Percentiles rank a stretch among this genome's conserved stretches.
Conservation (phyloP, 208 protist genomes). For the Crithidia thermophila region DNA sequence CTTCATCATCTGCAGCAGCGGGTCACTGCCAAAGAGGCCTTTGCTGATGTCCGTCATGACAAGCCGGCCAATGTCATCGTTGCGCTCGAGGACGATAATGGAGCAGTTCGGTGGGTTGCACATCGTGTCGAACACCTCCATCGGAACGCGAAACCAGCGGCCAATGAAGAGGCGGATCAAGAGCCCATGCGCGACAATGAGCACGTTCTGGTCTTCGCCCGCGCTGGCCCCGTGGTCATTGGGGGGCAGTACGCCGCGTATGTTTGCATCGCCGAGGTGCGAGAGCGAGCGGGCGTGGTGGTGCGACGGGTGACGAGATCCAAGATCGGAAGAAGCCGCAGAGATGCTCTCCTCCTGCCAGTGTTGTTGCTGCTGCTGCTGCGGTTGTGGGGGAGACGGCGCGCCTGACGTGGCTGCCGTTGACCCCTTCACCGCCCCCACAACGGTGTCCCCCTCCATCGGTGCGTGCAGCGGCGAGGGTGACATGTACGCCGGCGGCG, state of each 20-base stretch:
- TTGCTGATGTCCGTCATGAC: constrained; percentile 88
- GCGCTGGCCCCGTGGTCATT: constrained; percentile 25
- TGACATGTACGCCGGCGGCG: no score
- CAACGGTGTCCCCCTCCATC: no score
- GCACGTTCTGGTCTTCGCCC: constrained; percentile 76
- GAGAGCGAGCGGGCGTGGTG: constrained; percentile 11
- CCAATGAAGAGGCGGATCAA: constrained; percentile 87
- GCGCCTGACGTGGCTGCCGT: background rate
- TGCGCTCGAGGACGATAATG: constrained; percentile 81
- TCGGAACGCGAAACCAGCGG: constrained; percentile 82
- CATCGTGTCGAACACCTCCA: constrained; percentile 91
- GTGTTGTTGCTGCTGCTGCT: no score
- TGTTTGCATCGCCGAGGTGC: constrained; percentile 21
- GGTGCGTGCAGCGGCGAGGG: no score
- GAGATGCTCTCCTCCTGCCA: no score
- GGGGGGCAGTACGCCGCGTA: constrained; percentile 28
- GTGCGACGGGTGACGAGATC: background rate
- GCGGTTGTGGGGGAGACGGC: no score
- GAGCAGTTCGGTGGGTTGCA: constrained; percentile 88
- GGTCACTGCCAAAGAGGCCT: constrained; percentile 80
- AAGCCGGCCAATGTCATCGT: constrained; percentile 54
- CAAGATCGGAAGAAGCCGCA: background rate
- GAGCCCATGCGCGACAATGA: constrained; percentile 89
- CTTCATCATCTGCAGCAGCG: constrained; percentile 83
- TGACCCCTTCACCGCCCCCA: no score